Evolutionary conservation across 371 early-diverging fungal species (phyloP), one percentile per base, ranked within the genome.

Genomic region (Mortierella sp.): DNA sequence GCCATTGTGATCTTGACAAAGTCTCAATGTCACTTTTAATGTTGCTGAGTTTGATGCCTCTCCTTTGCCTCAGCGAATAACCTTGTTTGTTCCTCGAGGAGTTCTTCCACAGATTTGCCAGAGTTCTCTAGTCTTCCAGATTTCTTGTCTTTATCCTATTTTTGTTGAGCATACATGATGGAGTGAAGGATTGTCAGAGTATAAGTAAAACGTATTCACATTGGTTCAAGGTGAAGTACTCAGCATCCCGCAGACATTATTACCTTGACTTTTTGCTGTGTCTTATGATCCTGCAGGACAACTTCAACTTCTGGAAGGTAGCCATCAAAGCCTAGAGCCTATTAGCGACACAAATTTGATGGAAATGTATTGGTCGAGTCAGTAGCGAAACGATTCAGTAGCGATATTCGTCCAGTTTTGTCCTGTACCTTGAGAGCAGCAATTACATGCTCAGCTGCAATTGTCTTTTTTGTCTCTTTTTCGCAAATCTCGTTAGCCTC

Each of bases 401-500:
- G 43, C 43, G 39, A 18, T 24, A 61, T 26, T 11, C 35, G 28
- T 18, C 30, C n/a, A 60, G 37, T 60, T 10, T 30, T 43, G 49
- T 58, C n/a, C 40, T 39, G 24, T 77, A 93, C 94, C 84, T 94
- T 90, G 51, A 99, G 86, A 6, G 99, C 97, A 8, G 92, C 77
- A 43, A 97, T 88, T 6, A 99, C 95, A 85, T 99, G 99, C 74
- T 99, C 99, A 32, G 97, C 96, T 0, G 96, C 95, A 70, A 99
- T 99, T 4, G 99, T 99, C 88, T 99, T 99, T 84, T 97, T 98
- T 22, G 93, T 90, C 69, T 97, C 98, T 77, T 96, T 97, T 83
- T 99, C 99, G 85, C 99, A 99, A 30, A 95, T 93, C 58, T 97
- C 97, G 86, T 99, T 99, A 16, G 99, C 97, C 74, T 97, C 96